Evolutionary conservation across 352 stramenopile species (phyloP).

Genomic region (Phytophthora foliorum): DNA sequence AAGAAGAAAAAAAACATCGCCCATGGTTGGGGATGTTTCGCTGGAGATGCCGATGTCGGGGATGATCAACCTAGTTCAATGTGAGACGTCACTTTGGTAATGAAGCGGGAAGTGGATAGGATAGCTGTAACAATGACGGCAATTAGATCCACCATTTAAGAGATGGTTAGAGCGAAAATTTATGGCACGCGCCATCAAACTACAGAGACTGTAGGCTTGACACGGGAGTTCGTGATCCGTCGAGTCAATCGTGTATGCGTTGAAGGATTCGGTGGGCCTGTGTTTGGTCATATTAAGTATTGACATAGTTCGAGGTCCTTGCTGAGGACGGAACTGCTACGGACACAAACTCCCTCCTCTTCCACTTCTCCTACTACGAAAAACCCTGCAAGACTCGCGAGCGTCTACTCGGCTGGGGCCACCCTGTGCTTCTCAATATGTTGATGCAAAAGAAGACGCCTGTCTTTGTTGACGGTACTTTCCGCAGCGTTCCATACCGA

Average conservation of each 20-base stretch:
- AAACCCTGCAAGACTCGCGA: background rate
- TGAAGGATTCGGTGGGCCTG: slow-evolving; percentile 1
- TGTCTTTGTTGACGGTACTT: no score
- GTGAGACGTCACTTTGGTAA: background rate
- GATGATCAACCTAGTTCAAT: background rate
- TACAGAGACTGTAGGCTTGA: background rate
- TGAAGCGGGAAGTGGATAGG: slow-evolving; percentile 3
- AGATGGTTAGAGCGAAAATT: background rate
- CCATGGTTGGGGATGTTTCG: slow-evolving; percentile 5
- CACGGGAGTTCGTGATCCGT: background rate
- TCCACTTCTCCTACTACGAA: background rate
- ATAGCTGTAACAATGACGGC: background rate
- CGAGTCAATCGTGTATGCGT: background rate
- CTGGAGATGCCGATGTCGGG: background rate
- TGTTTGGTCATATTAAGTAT: slow-evolving; percentile 11
- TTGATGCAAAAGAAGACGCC: background rate
- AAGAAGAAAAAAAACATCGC: slow-evolving; percentile 7
- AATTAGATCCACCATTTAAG: background rate
- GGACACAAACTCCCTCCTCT: background rate
- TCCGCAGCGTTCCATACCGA: no score
- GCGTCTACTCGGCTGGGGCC: background rate
- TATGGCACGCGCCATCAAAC: background rate
- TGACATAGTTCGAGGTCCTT: background rate
- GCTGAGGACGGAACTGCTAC: background rate
- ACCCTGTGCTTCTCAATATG: slow-evolving; percentile 5